Conservation (phyloP, 345 rosid genomes). For the Aethionema arabicum region DNA sequence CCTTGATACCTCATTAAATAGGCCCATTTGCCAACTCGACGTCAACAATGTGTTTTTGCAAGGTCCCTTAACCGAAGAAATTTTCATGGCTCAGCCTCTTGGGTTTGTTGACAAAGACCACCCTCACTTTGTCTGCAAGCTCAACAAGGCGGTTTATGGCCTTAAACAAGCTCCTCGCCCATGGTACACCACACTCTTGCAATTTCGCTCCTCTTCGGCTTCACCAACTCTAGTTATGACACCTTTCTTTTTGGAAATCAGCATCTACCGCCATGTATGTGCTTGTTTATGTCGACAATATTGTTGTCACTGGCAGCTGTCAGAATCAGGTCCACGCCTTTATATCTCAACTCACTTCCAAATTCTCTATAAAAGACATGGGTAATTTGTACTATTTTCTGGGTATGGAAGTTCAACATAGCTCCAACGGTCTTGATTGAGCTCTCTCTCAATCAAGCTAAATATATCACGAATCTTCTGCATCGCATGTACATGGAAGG, state of each 20-base stretch:
- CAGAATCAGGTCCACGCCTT: accelerated
- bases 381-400: neutral
- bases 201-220: constrained; percentile 1
- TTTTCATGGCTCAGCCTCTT: constrained; percentile 1
- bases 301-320: neutral
- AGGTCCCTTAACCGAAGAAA: neutral
- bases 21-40: neutral
- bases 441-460: neutral
- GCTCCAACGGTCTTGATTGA: neutral
- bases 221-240: neutral
- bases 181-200: neutral
- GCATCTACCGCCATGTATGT: neutral
- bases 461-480: neutral
- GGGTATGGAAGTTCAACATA: neutral
- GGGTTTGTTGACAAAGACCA: constrained; percentile 11
- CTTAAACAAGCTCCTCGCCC: constrained; percentile 6
- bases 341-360: neutral
- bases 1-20: no score
- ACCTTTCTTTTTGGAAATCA: constrained; percentile 1
- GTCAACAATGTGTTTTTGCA: neutral
- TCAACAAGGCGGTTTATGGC: constrained; percentile 1
- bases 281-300: neutral
- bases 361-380: constrained; percentile 10
- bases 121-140: constrained; percentile 1
- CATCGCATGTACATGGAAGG: neutral